Conservation (phyloP, 1,139 yeast genomes). For the Candida frijolesensis region DNA sequence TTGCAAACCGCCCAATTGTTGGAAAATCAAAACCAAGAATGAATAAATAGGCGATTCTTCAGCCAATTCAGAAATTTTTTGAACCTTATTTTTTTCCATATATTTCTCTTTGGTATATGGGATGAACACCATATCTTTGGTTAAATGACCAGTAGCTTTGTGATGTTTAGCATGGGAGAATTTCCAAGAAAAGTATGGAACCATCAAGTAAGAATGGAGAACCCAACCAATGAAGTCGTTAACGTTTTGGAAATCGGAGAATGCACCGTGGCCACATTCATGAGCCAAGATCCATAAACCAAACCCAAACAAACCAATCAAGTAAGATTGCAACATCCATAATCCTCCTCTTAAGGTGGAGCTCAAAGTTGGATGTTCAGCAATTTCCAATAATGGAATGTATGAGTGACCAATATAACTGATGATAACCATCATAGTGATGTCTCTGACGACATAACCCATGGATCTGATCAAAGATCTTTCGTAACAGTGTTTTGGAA, state of each 20-base stretch:
- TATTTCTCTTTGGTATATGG: slow-evolving; percentile 67
- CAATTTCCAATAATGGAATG: slow-evolving; percentile 40
- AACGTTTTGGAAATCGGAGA: slow-evolving; percentile 66
- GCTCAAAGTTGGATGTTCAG: slow-evolving; percentile 25
- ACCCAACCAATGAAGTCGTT: slow-evolving; percentile 84
- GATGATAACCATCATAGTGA: slow-evolving; percentile 49
- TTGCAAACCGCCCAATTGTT: slow-evolving; percentile 80
- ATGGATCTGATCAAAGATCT: slow-evolving; percentile 59
- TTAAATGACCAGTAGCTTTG: slow-evolving; percentile 82
- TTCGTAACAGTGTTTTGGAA: slow-evolving; percentile 77
- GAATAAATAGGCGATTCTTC: slow-evolving; percentile 78
- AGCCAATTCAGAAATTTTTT: slow-evolving; percentile 55
- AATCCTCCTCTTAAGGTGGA: slow-evolving; percentile 33
- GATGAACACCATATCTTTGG: slow-evolving; percentile 81
- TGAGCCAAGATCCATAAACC: slow-evolving; percentile 89
- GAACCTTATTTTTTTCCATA: slow-evolving; percentile 38
- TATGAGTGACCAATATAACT: slow-evolving; percentile 56
- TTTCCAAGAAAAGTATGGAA: slow-evolving; percentile 89
- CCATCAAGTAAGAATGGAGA: slow-evolving; percentile 73
- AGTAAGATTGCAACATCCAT: slow-evolving; percentile 42
- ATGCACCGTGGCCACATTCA: slow-evolving; percentile 90
- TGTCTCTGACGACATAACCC: slow-evolving; percentile 67
- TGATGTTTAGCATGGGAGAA: slow-evolving; percentile 83
- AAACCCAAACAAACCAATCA: slow-evolving; percentile 70
- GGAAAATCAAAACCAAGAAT: slow-evolving; percentile 55